Percentiles rank a stretch among this genome's conserved stretches.
Evolutionary conservation across 2,329 filamentous ascomycete species (phyloP).

Genomic region (Colletotrichum ledebouriae): DNA sequence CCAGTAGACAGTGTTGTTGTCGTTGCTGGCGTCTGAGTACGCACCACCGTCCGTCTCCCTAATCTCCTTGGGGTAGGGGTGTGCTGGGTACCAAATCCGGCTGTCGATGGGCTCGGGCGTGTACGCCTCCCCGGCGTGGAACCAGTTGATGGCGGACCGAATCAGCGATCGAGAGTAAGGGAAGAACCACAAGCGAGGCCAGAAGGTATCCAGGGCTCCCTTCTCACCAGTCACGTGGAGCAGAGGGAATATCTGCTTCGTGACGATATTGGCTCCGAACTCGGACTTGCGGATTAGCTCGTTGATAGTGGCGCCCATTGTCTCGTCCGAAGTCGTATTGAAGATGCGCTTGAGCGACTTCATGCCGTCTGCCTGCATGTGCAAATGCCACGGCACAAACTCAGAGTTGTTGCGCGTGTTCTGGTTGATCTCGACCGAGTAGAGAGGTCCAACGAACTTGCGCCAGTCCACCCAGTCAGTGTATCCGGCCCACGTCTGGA

Average conservation of each 20-base stretch:
- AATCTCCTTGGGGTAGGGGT: constrained; percentile 35
- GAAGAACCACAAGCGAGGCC: constrained; percentile 55
- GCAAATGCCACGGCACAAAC: constrained; percentile 50
- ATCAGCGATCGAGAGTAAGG: constrained; percentile 51
- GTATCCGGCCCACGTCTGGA: constrained; percentile 56
- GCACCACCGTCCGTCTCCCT: constrained; percentile 39
- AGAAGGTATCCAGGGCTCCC: constrained; percentile 50
- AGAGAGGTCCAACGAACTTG: constrained; percentile 48
- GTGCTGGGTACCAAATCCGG: constrained; percentile 48
- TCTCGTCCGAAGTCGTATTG: constrained; percentile 47
- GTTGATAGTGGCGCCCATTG: constrained; percentile 46
- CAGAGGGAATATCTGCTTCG: constrained; percentile 53
- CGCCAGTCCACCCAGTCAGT: constrained; percentile 52
- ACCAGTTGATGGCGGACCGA: constrained; percentile 46
- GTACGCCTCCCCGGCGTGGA: constrained; percentile 45
- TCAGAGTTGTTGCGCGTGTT: constrained; percentile 44
- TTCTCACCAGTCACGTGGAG: constrained; percentile 58
- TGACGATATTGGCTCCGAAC: constrained; percentile 55
- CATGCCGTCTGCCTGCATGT: constrained; percentile 51
- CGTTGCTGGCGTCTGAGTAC: constrained; percentile 42
- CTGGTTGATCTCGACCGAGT: constrained; percentile 45
- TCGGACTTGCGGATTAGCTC: constrained; percentile 51
- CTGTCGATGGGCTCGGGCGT: constrained; percentile 49
- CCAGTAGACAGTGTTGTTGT: constrained; percentile 38
- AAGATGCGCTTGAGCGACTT: constrained; percentile 49